A percentile compares a stretch with the other conserved stretches of the same genome.
Evolutionary conservation across 176 grass and related monocot species (phyloP).

Genomic region (Echinochloa phyllopogon): DNA sequence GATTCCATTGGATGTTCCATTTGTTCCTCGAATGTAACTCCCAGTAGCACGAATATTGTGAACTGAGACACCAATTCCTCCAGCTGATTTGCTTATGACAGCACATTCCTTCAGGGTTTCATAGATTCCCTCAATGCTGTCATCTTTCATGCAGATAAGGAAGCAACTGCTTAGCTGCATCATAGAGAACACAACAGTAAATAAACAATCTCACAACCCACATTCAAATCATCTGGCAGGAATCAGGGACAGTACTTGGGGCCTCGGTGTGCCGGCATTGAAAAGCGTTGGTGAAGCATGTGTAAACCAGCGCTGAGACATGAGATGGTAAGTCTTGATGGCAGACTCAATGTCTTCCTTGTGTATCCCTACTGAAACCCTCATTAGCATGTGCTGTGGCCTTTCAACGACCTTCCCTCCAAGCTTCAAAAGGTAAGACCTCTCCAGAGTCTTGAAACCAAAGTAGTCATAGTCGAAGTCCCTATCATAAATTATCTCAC

Average conservation of each 20-base stretch:
- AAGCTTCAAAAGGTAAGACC: slow-evolving; percentile 92
- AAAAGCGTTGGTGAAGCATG: slow-evolving; percentile 94
- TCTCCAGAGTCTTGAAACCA: slow-evolving; percentile 95
- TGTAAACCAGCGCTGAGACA: slow-evolving; percentile 98
- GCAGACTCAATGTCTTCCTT: slow-evolving; percentile 89
- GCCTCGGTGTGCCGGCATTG: slow-evolving; percentile 88
- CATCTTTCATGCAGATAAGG: slow-evolving; percentile 97
- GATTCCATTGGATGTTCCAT: slow-evolving; percentile 91
- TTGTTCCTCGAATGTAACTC: slow-evolving; percentile 92
- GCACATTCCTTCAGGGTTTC: slow-evolving; percentile 97
- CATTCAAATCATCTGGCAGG: neutral
- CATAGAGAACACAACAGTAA: slow-evolving; percentile 2
- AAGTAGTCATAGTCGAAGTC: slow-evolving; percentile 99
- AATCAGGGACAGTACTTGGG: slow-evolving; percentile 60
- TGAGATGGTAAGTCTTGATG: slow-evolving; percentile 84
- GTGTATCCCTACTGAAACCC: slow-evolving; percentile 94
- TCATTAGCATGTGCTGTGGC: slow-evolving; percentile 96
- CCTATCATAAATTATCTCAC: slow-evolving; percentile 95
- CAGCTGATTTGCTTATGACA: slow-evolving; percentile 93
- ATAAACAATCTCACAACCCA: neutral
- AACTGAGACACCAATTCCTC: slow-evolving; percentile 93
- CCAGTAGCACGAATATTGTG: slow-evolving; percentile 89
- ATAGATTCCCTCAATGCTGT: slow-evolving; percentile 97
- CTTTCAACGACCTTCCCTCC: slow-evolving; percentile 70
- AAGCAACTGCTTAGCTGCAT: slow-evolving; percentile 95